These are phyloP conservation scores for Fusarium decemcellulare DNA, from an alignment of 2,329 filamentous ascomycete species.

Conservation along the genomic window DNA sequence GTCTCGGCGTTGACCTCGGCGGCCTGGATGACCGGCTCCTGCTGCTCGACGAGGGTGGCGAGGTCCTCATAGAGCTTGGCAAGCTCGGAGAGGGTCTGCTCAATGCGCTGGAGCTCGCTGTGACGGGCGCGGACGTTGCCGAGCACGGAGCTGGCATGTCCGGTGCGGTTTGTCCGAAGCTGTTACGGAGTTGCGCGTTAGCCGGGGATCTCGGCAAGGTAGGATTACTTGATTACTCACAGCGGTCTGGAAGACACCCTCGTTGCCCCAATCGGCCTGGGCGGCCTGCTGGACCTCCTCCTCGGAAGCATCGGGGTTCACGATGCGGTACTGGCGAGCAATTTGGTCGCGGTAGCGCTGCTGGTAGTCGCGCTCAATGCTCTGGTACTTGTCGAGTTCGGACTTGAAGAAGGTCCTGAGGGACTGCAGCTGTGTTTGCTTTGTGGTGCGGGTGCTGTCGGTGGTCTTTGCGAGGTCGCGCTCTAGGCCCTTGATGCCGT, in stretches of 20 bases:
- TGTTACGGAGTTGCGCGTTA: constrained; percentile 52
- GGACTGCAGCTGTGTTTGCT: constrained; percentile 77
- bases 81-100: constrained; percentile 80
- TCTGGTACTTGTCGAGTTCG: constrained; percentile 78
- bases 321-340: constrained; percentile 84
- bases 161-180: constrained; percentile 82
- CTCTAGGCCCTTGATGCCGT: constrained; percentile 84
- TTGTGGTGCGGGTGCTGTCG: constrained; percentile 73
- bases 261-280: constrained; percentile 80
- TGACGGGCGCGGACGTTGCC: constrained; percentile 86
- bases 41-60: constrained; percentile 79
- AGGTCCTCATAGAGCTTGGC: constrained; percentile 80
- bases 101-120: constrained; percentile 86
- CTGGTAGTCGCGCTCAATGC: constrained; percentile 80
- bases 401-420: constrained; percentile 81
- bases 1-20: constrained; percentile 76
- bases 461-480: constrained; percentile 76
- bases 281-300: constrained; percentile 78
- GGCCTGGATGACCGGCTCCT: constrained; percentile 74
- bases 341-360: constrained; percentile 83
- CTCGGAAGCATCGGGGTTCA: constrained; percentile 85
- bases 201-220: constrained; percentile 7
- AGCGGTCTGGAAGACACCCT: constrained; percentile 86
- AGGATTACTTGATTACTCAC: constrained; percentile 65
- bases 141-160: constrained; percentile 80